These are phyloP conservation scores for Heracleum sosnowskyi DNA, from an alignment of 129 eudicot species.

Conservation along the genomic window DNA sequence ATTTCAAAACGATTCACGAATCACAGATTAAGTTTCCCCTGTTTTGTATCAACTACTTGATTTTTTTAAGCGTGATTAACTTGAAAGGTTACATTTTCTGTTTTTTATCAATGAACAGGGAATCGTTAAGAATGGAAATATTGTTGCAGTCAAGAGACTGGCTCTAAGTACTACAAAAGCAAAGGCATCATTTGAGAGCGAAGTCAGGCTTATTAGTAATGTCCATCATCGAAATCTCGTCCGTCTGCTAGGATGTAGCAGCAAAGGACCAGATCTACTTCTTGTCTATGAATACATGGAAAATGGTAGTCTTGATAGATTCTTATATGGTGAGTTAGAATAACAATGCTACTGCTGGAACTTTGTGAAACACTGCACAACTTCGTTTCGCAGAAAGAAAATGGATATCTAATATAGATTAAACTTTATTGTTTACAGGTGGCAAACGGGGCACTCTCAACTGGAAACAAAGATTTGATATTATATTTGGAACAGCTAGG, in stretches of 20 bases:
- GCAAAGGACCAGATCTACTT: conserved; percentile 9
- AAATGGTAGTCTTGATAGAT: conserved; percentile 5
- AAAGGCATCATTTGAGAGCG: conserved; percentile 4
- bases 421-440: not conserved
- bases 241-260: conserved; percentile 4
- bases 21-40: not conserved
- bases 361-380: not conserved
- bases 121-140: conserved; percentile 10
- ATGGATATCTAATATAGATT: not conserved
- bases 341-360: not conserved
- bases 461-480: conserved; percentile 8
- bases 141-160: conserved; percentile 26
- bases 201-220: conserved; percentile 5
- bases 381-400: not conserved
- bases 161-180: conserved; percentile 19
- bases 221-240: conserved; percentile 10
- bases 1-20: no score
- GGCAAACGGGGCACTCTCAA: conserved; percentile 8
- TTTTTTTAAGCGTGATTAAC: not conserved
- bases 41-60: not conserved
- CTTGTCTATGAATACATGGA: conserved; percentile 9
- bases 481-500: conserved; percentile 6
- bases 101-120: conserved; percentile 12
- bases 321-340: conserved; percentile 2
- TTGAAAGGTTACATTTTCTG: not conserved